Conservation (phyloP, 306 rosid genomes). For the Ormosia semicastrata region DNA sequence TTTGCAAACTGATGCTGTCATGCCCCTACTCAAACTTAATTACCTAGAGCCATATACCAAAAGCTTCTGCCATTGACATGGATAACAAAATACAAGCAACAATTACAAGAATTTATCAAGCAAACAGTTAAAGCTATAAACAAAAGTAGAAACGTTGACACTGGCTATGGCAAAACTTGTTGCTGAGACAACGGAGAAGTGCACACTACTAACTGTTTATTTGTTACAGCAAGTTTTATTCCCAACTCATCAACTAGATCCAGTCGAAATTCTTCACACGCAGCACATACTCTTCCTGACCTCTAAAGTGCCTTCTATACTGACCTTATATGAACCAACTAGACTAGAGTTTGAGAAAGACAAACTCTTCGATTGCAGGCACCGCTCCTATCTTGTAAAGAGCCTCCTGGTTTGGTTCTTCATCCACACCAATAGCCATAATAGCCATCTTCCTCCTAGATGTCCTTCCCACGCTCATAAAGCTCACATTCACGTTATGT, state of each 20-base stretch:
- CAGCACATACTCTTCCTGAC: not conserved
- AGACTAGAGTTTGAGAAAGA: constrained; percentile 65
- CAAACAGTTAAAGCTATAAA: not conserved
- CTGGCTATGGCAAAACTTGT: constrained; percentile 7
- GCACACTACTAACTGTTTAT: constrained; percentile 22
- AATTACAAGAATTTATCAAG: not conserved
- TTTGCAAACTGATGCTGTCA: not conserved
- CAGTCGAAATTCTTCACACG: not conserved
- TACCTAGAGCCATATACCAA: not conserved
- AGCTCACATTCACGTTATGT: constrained; percentile 78
- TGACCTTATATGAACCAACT: not conserved
- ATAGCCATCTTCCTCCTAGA: constrained; percentile 57
- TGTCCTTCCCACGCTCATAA: constrained; percentile 93
- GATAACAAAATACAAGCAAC: not conserved
- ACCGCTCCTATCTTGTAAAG: constrained; percentile 68
- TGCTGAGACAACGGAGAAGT: not conserved
- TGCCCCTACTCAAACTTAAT: not conserved
- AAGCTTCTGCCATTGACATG: not conserved
- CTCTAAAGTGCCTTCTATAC: not conserved
- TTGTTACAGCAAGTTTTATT: constrained; percentile 33
- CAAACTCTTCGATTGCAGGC: constrained; percentile 81
- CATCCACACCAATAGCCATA: constrained; percentile 95
- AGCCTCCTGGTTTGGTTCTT: constrained; percentile 61
- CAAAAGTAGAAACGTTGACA: not conserved
- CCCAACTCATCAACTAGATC: constrained; percentile 11